These are phyloP conservation scores for Candida boleticola DNA, from an alignment of 805 yeast genomes.

Conservation along the genomic window DNA sequence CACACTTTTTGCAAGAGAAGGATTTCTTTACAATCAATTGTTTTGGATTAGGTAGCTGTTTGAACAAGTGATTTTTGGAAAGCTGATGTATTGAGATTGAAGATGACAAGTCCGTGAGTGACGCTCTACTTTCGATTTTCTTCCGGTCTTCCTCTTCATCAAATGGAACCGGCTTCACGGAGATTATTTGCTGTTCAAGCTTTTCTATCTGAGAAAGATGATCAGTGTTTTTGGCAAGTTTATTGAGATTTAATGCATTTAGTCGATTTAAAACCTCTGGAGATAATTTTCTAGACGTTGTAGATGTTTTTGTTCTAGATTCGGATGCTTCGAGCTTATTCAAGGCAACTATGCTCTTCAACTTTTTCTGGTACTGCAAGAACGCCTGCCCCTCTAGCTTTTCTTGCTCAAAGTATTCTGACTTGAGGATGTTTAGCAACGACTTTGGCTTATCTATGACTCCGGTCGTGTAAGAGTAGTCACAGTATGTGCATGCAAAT, in stretches of 20 bases:
- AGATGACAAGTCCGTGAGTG: neutral
- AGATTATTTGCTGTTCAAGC: neutral
- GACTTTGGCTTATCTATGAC: slow-evolving; percentile 42
- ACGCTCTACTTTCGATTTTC: slow-evolving; percentile 8
- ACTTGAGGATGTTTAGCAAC: slow-evolving; percentile 20
- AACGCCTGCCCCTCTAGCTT: slow-evolving; percentile 5
- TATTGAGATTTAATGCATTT: slow-evolving; percentile 2
- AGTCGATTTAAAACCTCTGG: neutral
- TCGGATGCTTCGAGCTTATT: neutral
- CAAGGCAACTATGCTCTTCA: neutral
- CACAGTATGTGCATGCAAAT: slow-evolving; percentile 37
- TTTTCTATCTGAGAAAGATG: neutral
- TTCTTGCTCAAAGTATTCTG: slow-evolving; percentile 11
- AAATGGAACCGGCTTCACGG: neutral
- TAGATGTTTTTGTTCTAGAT: neutral
- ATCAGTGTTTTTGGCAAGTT: slow-evolving; percentile 1
- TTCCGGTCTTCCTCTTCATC: slow-evolving; percentile 4
- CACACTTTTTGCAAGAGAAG: slow-evolving; percentile 28
- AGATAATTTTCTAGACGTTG: neutral
- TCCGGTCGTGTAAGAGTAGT: slow-evolving; percentile 34
- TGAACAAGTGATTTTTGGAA: slow-evolving; percentile 1
- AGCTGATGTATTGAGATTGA: slow-evolving; percentile 6
- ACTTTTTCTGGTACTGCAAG: neutral
- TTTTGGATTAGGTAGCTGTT: slow-evolving; percentile 22
- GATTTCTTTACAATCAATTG: slow-evolving; percentile 24